Evolutionary conservation across 2,329 filamentous ascomycete species (phyloP).

Genomic region (Grosmannia clavigera): DNA sequence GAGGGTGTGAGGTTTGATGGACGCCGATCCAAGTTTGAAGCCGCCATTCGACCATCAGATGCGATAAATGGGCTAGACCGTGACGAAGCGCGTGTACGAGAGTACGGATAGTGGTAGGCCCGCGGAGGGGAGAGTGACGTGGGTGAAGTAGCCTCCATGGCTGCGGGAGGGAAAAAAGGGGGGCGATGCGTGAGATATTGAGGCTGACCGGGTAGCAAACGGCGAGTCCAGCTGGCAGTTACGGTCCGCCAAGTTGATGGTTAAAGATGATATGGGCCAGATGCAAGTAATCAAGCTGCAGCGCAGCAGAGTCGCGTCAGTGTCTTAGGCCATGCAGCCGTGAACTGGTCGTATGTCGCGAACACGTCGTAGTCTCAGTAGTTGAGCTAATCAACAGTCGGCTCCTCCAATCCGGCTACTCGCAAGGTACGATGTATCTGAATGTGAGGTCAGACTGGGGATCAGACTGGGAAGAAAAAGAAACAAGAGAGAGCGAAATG

Average conservation of each 20-base stretch:
- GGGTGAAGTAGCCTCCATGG: conserved; percentile 8
- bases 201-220: neutral
- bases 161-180: neutral
- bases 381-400: neutral
- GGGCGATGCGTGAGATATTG: neutral
- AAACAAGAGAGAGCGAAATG: neutral
- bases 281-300: neutral
- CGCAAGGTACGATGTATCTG: too few species aligned
- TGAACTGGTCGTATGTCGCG: neutral
- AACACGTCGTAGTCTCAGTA: neutral
- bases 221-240: neutral
- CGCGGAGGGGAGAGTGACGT: conserved; percentile 1
- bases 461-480: neutral
- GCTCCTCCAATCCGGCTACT: neutral
- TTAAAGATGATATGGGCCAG: neutral
- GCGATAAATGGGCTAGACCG: conserved; percentile 3
- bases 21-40: neutral
- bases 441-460: neutral
- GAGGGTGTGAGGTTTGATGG: conserved; percentile 5
- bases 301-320: neutral
- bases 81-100: conserved; percentile 8
- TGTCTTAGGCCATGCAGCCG: neutral
- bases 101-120: conserved; percentile 3
- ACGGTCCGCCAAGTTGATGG: neutral
- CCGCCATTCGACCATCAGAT: conserved; percentile 1